These are phyloP conservation scores for Diacronema lutheri DNA, from an alignment of 78 protist genomes.

Conservation along the genomic window DNA sequence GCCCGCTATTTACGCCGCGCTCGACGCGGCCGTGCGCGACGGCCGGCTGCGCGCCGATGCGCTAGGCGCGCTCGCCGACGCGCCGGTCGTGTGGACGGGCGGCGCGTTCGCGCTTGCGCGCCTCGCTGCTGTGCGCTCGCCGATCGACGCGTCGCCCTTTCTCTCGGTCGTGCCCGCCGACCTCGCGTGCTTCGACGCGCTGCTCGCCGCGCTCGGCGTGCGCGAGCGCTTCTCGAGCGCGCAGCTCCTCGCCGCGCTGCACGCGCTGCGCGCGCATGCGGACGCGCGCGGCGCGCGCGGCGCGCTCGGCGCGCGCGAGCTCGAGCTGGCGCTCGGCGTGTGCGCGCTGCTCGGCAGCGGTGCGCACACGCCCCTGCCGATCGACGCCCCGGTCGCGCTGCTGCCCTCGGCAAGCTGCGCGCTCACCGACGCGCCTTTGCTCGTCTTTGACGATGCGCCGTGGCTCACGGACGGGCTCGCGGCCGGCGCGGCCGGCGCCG, in stretches of 20 bases:
- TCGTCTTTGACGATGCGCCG: not conserved
- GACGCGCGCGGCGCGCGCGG: not conserved
- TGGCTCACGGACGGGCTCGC: not conserved
- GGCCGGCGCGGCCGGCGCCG: too few species aligned
- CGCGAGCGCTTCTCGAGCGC: not conserved
- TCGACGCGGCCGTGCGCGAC: too few species aligned
- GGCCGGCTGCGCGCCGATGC: not conserved
- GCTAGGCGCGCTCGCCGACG: not conserved
- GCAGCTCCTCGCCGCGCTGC: not conserved
- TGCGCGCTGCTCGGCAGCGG: not conserved
- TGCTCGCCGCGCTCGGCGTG: constrained; percentile 19
- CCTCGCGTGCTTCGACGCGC: not conserved
- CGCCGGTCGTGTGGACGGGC: constrained; percentile 11
- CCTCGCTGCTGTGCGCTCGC: not conserved
- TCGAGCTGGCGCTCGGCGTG: not conserved
- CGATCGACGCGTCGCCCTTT: not conserved
- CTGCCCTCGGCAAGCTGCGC: not conserved
- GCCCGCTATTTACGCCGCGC: too few species aligned
- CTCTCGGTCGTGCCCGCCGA: constrained; percentile 18
- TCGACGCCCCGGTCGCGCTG: not conserved
- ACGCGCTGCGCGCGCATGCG: not conserved
- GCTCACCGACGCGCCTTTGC: not conserved
- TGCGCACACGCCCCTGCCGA: not conserved
- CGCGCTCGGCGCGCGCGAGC: not conserved
- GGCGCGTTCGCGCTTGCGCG: not conserved